Evolutionary conservation across 2,329 filamentous ascomycete genomes (phyloP).

Genomic region (Aspergillus pseudonomiae): DNA sequence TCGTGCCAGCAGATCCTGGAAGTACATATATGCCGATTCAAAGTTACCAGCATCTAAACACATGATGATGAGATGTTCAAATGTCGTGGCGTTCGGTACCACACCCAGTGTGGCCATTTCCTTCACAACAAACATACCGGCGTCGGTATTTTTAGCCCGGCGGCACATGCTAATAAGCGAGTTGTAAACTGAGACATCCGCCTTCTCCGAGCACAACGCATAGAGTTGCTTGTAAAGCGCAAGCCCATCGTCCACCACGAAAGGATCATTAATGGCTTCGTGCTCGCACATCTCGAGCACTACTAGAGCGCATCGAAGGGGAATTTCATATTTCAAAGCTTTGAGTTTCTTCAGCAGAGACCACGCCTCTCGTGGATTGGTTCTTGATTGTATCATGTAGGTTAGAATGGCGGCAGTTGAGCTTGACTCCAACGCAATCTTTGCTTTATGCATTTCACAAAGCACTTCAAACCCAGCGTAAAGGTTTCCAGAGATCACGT

Average conservation of each 20-base stretch:
- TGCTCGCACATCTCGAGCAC: conserved; percentile 57
- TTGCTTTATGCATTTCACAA: conserved; percentile 71
- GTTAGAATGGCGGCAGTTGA: conserved; percentile 67
- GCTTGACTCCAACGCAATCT: conserved; percentile 58
- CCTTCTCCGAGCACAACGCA: conserved; percentile 49
- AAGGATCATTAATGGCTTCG: conserved; percentile 35
- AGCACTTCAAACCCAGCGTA: conserved; percentile 69
- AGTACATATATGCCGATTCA: conserved; percentile 41
- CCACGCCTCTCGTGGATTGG: conserved; percentile 57
- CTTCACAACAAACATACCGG: conserved; percentile 63
- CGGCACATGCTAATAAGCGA: conserved; percentile 57
- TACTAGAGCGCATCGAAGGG: conserved; percentile 49
- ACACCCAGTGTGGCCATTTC: conserved; percentile 63
- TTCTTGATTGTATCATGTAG: conserved; percentile 54
- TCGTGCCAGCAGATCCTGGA: conserved; percentile 39
- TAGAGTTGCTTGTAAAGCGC: conserved; percentile 65
- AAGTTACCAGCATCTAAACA: conserved; percentile 50
- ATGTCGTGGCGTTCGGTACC: conserved; percentile 60
- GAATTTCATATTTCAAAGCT: conserved; percentile 52
- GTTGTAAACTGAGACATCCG: conserved; percentile 60
- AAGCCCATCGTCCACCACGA: conserved; percentile 54
- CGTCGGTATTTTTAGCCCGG: conserved; percentile 50
- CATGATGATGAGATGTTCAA: conserved; percentile 63
- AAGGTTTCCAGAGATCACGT: conserved; percentile 64
- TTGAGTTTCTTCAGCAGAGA: conserved; percentile 60